Conservation (phyloP, 176 grass and related monocot species). For the Zea luxurians region DNA sequence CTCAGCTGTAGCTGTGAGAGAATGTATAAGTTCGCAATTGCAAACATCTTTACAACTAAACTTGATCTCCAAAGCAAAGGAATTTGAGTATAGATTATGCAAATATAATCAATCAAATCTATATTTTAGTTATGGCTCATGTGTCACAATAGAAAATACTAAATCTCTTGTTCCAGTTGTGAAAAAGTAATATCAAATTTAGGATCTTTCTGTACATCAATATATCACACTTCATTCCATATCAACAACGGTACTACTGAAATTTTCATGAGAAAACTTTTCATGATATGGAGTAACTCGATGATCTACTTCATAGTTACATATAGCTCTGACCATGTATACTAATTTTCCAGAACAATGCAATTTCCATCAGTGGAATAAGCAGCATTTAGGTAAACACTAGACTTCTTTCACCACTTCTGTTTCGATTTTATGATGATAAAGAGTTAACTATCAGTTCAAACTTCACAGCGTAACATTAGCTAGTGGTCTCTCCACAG, state of each 20-base stretch:
- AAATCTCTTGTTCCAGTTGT: neutral
- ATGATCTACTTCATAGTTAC: neutral
- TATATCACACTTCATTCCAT: neutral
- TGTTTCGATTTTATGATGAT: neutral
- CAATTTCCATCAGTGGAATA: neutral
- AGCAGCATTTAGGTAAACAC: neutral
- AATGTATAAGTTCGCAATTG: neutral
- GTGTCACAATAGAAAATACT: neutral
- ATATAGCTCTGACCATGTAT: neutral
- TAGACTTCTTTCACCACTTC: neutral
- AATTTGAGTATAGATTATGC: neutral
- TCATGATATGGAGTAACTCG: neutral
- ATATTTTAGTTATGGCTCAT: neutral
- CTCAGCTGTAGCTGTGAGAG: neutral
- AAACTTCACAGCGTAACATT: neutral
- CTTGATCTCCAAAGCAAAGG: neutral
- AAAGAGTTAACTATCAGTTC: too few relatives aligned
- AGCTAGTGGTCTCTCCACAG: neutral
- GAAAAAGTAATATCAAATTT: neutral
- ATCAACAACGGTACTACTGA: neutral
- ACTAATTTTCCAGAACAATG: neutral
- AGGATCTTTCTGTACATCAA: neutral
- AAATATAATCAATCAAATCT: neutral
- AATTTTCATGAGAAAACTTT: neutral
- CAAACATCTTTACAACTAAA: neutral